Conservation (phyloP, 139 green algal genomes). For the Zygnema circumcarinatum region DNA sequence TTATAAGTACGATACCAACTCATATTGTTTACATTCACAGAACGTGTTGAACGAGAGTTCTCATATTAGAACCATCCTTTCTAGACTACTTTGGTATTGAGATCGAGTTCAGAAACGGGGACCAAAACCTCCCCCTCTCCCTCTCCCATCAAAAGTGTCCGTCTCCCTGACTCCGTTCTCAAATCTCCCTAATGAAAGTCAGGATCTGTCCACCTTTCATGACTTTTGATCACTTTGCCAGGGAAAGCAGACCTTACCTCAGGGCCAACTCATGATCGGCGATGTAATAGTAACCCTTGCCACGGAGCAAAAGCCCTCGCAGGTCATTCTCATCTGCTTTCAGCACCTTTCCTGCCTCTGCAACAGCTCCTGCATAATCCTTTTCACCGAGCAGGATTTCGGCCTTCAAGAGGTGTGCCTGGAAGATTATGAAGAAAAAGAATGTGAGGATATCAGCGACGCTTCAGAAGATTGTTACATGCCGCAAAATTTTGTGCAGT, state of each 20-base stretch:
- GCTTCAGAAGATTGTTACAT: no score
- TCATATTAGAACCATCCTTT: no score
- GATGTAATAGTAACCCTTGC: slow-evolving; percentile 52
- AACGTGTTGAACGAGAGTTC: background rate
- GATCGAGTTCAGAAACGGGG: no score
- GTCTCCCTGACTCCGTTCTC: no score
- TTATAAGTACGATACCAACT: background rate
- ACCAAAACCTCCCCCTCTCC: no score
- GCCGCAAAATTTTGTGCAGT: no score
- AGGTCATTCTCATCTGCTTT: slow-evolving; percentile 58
- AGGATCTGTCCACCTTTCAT: no score
- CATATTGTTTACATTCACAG: background rate
- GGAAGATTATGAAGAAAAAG: background rate
- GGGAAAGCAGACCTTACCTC: no score
- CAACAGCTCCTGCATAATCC: slow-evolving; percentile 45
- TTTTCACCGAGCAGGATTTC: slow-evolving; percentile 10
- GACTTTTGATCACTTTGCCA: no score
- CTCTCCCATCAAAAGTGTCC: no score
- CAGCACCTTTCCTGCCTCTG: slow-evolving; percentile 48
- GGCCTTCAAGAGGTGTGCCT: slow-evolving; percentile 43
- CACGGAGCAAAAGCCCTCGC: slow-evolving; percentile 54
- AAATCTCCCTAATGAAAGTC: no score
- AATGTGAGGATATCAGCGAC: background rate
- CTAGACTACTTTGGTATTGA: no score
- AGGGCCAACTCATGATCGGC: slow-evolving; percentile 56